Evolutionary conservation across 2,329 filamentous ascomycete genomes (phyloP), one percentile per base, ranked within the genome.

Genomic region (Colletotrichum sp.): DNA sequence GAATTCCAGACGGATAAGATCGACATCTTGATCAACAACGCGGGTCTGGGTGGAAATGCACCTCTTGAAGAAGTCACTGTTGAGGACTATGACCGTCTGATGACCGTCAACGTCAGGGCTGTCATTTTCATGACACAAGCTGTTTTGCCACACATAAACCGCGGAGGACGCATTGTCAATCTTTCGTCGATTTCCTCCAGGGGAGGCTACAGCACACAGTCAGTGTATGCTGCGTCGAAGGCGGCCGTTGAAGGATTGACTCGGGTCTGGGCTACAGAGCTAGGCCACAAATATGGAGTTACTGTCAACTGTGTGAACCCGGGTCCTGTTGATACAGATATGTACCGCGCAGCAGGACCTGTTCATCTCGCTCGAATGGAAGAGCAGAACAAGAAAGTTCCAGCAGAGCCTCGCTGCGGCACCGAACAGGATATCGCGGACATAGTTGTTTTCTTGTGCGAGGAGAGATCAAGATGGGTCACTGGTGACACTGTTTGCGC

Each of bases 181-280:
- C 74, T 85, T 4, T 84, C 83, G 2, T 84, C 83, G 0, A 79
- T 79, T 5, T 80, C 77, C n/a, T 82, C 83, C 2, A 78, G 82
- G 2, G 70, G 82, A 4, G 84, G 82, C 2, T 75, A 81, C 3
- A 74, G 81, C 2, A 78, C 74, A 0, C 77, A 82, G 38, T 80
- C 82, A 0, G 80, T 85, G 0, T 85, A 86, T 36, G 81, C 78
- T 0, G 79, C 82, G 3, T 82, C 82, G 0, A 85, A 85, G 65
- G 84, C 82, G 9, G 83, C 84, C 0, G 72, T 79, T 28, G 83
- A 84, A 63, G 79, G 79, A 1, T 38, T 82, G 3, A 77, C 74
- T 2, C 78, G 82, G 3, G 79, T 80, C 1, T 83, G 81, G 82
- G 82, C 82, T 1, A 81, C 79, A 34, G 82, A 84, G 61, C 79